Conservation (phyloP, 208 protist species). For the Phytomonas francai region DNA sequence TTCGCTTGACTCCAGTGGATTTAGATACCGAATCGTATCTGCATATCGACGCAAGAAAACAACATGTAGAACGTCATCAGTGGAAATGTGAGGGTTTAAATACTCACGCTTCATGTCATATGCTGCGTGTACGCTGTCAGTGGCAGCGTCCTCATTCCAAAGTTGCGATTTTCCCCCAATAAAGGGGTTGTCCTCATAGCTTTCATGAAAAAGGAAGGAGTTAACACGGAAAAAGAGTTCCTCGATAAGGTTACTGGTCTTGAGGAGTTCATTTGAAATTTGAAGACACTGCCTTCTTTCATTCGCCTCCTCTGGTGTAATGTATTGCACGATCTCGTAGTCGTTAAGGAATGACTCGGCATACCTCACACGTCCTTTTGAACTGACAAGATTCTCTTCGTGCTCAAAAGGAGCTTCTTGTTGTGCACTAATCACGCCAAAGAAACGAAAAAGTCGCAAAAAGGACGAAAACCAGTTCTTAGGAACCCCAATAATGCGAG, state of each 20-base stretch:
- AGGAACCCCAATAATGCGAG: neutral
- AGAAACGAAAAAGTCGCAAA: neutral
- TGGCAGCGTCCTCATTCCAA: neutral
- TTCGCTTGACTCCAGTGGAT: neutral
- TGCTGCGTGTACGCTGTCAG: neutral
- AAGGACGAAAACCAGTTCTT: neutral
- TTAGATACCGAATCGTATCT: neutral
- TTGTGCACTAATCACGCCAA: neutral
- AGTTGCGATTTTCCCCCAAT: neutral
- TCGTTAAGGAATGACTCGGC: neutral
- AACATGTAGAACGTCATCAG: neutral
- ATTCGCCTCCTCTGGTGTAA: neutral
- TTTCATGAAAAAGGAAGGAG: neutral
- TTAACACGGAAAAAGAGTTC: neutral
- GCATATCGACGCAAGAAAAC: neutral
- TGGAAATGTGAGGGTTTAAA: neutral
- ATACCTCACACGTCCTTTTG: neutral
- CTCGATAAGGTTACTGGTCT: neutral
- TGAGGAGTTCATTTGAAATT: neutral
- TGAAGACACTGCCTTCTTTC: neutral
- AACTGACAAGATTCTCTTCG: neutral
- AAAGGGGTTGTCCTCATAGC: neutral
- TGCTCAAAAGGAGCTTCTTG: neutral
- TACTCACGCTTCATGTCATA: neutral
- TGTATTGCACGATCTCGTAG: conserved; percentile 3